Percentiles rank a stretch among this genome's conserved stretches.
These are phyloP conservation scores for Allium sativum DNA, from an alignment of 106 monocot species.

Conservation along the genomic window DNA sequence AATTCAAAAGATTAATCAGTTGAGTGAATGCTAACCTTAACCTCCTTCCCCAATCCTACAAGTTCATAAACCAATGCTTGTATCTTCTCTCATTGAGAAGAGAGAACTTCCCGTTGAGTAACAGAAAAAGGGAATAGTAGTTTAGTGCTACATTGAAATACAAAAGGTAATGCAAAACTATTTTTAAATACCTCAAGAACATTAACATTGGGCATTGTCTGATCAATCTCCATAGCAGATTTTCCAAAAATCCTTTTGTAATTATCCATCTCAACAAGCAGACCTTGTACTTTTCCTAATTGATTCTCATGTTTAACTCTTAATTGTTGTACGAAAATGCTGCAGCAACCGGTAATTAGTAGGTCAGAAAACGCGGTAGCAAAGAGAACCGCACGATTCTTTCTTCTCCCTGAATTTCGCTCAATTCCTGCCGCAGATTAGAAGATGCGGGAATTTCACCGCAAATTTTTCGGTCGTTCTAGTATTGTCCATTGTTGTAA, in stretches of 20 bases:
- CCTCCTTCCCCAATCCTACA: slow-evolving; percentile 39
- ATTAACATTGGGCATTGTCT: slow-evolving; percentile 1
- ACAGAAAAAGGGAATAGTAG: not conserved
- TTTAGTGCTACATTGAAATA: not conserved
- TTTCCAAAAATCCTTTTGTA: slow-evolving; percentile 5
- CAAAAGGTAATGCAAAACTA: not conserved
- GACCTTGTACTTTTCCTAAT: slow-evolving; percentile 31
- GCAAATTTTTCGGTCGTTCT: too few species aligned
- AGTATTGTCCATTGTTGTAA: too few species aligned
- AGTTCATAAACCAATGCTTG: slow-evolving; percentile 43
- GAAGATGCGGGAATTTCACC: too few species aligned
- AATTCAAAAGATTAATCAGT: too few species aligned
- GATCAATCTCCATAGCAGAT: slow-evolving; percentile 7
- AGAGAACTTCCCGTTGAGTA: slow-evolving; percentile 38
- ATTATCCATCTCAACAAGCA: slow-evolving; percentile 21
- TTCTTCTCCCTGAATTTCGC: too few species aligned
- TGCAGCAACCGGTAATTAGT: too few species aligned
- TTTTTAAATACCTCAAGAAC: slow-evolving; percentile 39
- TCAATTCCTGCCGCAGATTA: too few species aligned
- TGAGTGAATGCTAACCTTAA: slow-evolving; percentile 46
- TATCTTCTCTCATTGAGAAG: slow-evolving; percentile 47
- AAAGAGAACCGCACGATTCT: too few species aligned
- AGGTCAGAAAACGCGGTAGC: too few species aligned
- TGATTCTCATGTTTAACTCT: slow-evolving; percentile 65
- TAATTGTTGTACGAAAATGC: too few species aligned